A percentile compares a stretch with the other conserved stretches of the same genome.
Evolutionary conservation across 805 yeast genomes (phyloP).

Genomic region (Osmozyma mogii): DNA sequence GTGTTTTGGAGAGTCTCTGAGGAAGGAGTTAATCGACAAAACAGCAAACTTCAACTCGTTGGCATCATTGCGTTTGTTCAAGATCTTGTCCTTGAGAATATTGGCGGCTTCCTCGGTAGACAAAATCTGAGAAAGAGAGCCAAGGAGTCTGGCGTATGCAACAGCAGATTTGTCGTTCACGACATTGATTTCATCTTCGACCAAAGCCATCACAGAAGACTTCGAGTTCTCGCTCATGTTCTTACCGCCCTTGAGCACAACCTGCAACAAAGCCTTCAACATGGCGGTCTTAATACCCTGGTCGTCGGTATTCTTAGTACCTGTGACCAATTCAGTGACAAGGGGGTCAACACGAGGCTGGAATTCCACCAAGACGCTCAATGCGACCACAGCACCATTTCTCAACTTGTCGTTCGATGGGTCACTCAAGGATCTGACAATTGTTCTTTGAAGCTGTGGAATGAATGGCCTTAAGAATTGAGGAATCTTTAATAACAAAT

Average conservation of each 20-base stretch:
- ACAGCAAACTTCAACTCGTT: conserved; percentile 51
- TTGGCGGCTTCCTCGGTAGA: conserved; percentile 54
- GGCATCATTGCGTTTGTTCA: conserved; percentile 37
- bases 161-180: conserved; percentile 56
- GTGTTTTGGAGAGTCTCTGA: conserved; percentile 66
- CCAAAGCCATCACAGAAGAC: conserved; percentile 56
- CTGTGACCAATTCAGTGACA: conserved; percentile 72
- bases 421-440: conserved; percentile 85
- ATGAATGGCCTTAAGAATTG: conserved; percentile 88
- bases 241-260: conserved; percentile 69
- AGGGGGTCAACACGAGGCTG: conserved; percentile 94
- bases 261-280: conserved; percentile 77
- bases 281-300: conserved; percentile 76
- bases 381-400: conserved; percentile 78
- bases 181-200: conserved; percentile 57
- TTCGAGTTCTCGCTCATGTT: conserved; percentile 72
- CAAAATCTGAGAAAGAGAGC: conserved; percentile 65
- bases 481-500: conserved; percentile 75
- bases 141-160: conserved; percentile 72
- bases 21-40: conserved; percentile 69
- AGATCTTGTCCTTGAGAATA: conserved; percentile 52
- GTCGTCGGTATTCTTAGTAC: conserved; percentile 59
- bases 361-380: conserved; percentile 79
- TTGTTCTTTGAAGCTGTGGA: conserved; percentile 96
- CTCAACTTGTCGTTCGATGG: conserved; percentile 64